phyloP scores from a whole-genome alignment of 148 eudicot species.

The Rheum nobile region DNA sequence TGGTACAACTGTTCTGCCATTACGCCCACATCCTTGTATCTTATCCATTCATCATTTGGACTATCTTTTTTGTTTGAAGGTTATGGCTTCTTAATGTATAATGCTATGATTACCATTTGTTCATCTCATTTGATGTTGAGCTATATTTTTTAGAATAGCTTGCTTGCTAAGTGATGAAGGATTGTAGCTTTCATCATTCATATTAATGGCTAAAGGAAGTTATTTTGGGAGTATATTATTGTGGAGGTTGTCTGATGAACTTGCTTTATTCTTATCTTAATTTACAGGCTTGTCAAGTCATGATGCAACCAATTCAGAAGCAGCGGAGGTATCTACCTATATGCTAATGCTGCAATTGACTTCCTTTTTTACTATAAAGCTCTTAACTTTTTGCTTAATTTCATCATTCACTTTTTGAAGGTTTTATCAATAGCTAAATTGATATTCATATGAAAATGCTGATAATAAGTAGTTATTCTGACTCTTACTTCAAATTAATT shows the following conservation, averaged over 20 bases:
- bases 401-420: neutral
- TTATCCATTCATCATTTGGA: neutral
- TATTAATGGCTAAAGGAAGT: neutral
- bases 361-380: neutral
- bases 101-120: neutral
- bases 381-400: neutral
- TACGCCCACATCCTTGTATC: neutral
- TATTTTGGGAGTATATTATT: neutral
- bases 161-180: neutral
- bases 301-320: constrained; percentile 16
- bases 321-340: constrained; percentile 29
- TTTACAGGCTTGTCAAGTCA: constrained; percentile 32
- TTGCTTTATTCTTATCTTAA: neutral
- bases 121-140: neutral
- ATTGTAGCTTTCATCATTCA: neutral
- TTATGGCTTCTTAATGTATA: neutral
- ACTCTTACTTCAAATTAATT: neutral
- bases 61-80: neutral
- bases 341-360: neutral
- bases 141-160: neutral
- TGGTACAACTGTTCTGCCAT: neutral
- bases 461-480: neutral
- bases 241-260: neutral
- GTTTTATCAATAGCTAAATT: neutral
- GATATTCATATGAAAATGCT: neutral